Evolutionary conservation across 306 rosid genomes (phyloP).

Genomic region (Malus fusca): DNA sequence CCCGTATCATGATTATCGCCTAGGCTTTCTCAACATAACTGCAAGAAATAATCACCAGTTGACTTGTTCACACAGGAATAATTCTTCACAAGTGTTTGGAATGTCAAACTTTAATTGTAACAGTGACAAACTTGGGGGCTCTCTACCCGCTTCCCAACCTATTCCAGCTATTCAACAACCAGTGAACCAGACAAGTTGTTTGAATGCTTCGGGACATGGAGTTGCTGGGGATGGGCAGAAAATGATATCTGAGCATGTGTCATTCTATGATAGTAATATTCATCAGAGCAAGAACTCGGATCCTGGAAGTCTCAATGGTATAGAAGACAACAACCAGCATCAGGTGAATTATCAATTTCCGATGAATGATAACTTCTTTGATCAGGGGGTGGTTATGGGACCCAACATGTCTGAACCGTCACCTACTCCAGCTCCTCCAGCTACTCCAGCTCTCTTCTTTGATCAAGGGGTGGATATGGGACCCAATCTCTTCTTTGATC

Average conservation of each 20-base stretch:
- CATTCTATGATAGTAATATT: slow-evolving; percentile 30
- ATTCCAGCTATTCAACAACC: slow-evolving; percentile 20
- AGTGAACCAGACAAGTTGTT: slow-evolving; percentile 12
- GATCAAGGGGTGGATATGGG: too few species aligned
- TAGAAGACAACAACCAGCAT: slow-evolving; percentile 20
- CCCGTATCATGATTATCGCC: slow-evolving; percentile 23
- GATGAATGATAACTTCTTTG: slow-evolving; percentile 17
- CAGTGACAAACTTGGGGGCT: slow-evolving; percentile 15
- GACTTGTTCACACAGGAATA: slow-evolving; percentile 27
- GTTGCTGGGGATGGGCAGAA: slow-evolving; percentile 43
- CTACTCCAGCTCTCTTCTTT: background rate
- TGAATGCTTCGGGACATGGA: slow-evolving; percentile 20
- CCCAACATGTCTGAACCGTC: slow-evolving; percentile 1
- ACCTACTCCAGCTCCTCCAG: background rate
- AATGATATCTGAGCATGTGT: slow-evolving; percentile 37
- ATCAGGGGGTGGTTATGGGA: slow-evolving; percentile 23
- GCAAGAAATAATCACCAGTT: slow-evolving; percentile 44
- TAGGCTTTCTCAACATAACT: slow-evolving; percentile 36
- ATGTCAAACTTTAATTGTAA: slow-evolving; percentile 18
- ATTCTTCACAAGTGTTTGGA: slow-evolving; percentile 25
- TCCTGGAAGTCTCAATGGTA: slow-evolving; percentile 7
- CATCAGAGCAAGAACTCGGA: slow-evolving; percentile 21
- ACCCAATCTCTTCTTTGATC: slow-evolving; percentile 12
- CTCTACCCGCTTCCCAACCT: slow-evolving; percentile 21
- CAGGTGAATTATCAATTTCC: slow-evolving; percentile 13